Evolutionary conservation across 2,329 filamentous ascomycete genomes (phyloP).

Genomic region (Talaromyces sp.): DNA sequence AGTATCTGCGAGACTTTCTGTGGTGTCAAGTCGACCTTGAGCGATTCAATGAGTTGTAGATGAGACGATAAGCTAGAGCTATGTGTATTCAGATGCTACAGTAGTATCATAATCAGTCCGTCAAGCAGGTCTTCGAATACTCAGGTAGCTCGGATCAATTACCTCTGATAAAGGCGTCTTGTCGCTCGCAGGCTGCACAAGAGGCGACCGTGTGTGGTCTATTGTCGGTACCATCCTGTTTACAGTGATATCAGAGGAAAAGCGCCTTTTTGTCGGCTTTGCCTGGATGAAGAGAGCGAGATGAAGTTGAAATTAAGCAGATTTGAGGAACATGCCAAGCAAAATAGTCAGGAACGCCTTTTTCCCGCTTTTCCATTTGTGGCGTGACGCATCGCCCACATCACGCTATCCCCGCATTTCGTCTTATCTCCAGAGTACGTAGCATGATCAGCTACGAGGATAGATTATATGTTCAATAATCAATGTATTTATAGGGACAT

Average conservation of each 20-base stretch:
- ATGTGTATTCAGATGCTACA: not conserved
- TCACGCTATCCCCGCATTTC: not conserved
- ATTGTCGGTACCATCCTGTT: not conserved
- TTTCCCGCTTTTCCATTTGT: not conserved
- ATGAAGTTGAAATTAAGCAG: not conserved
- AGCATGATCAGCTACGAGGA: not conserved
- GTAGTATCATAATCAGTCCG: not conserved
- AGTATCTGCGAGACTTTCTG: slow-evolving; percentile 35
- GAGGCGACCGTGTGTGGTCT: not conserved
- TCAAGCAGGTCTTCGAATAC: not conserved
- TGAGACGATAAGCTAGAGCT: slow-evolving; percentile 40
- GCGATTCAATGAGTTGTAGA: slow-evolving; percentile 35
- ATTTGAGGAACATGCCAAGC: slow-evolving; percentile 1
- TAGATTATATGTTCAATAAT: not conserved
- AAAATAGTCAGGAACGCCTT: not conserved
- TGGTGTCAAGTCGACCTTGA: slow-evolving; percentile 32
- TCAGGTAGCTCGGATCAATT: not conserved
- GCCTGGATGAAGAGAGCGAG: not conserved
- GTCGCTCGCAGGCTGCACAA: not conserved
- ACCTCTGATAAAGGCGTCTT: not conserved
- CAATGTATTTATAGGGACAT: not conserved
- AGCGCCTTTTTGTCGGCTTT: not conserved
- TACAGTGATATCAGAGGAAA: not conserved
- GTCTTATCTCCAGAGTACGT: not conserved
- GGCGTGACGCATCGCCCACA: slow-evolving; percentile 1